Evolutionary conservation across 2,329 filamentous ascomycete species (phyloP).

Genomic region (Hypoxylon sp.): DNA sequence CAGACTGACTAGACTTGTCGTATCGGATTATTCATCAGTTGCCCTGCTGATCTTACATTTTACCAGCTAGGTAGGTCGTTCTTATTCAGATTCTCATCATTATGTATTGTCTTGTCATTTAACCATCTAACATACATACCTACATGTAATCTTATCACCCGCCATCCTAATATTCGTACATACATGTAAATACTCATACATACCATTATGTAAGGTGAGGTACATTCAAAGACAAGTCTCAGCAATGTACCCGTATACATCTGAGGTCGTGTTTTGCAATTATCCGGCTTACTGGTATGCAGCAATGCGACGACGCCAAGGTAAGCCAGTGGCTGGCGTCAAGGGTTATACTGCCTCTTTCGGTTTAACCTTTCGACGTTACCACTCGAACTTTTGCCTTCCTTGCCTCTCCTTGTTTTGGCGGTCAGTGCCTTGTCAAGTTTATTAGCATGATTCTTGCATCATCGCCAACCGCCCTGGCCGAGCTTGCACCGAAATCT

Average conservation of each 20-base stretch:
- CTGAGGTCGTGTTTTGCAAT: constrained; percentile 33
- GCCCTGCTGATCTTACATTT: constrained; percentile 40
- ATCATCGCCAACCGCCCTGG: constrained; percentile 53
- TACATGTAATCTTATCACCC: constrained; percentile 21
- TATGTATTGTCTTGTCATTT: constrained; percentile 37
- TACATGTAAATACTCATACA: constrained; percentile 2
- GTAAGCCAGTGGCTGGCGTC: constrained; percentile 21
- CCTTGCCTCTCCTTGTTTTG: constrained; percentile 42
- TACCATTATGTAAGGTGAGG: constrained; percentile 10
- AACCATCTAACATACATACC: constrained; percentile 22
- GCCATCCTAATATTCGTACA: constrained; percentile 11
- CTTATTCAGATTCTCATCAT: constrained; percentile 46
- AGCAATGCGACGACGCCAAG: constrained; percentile 30
- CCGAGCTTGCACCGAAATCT: constrained; percentile 55
- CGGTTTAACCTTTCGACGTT: constrained; percentile 41
- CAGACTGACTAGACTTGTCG: constrained; percentile 8
- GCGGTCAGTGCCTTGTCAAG: constrained; percentile 50
- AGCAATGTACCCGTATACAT: constrained; percentile 37
- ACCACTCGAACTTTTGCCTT: constrained; percentile 8
- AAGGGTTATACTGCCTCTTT: constrained; percentile 43
- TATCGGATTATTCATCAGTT: constrained; percentile 30
- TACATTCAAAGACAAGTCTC: constrained; percentile 14
- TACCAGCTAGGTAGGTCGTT: constrained; percentile 34
- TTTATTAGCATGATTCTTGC: constrained; percentile 50
- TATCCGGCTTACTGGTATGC: constrained; percentile 38